Evolutionary conservation across 2,329 filamentous ascomycete genomes (phyloP), one percentile per base, ranked within the genome.

Genomic region (Basipetospora chlamydospora): DNA sequence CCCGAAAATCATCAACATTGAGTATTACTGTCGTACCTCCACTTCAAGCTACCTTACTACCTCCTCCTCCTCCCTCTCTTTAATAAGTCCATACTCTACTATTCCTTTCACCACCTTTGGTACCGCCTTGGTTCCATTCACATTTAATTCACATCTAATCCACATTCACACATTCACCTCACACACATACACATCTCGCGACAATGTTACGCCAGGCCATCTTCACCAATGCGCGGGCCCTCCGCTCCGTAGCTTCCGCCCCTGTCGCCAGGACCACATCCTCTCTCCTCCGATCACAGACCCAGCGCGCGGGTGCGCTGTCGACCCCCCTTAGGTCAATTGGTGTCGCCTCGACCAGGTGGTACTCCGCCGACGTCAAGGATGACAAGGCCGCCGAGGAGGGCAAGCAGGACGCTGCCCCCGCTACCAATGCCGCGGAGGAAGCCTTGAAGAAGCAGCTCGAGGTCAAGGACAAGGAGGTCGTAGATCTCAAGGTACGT

Each of bases 401-500:
- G 13, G 46, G 41, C 6, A 52, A 54, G 13, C 46, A 41, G 7
- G 53, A 54, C 23, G 39, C 50, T 8, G 59, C 61, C 39, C 51
- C 56, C 26, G 49, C 48, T 48, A 36, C 47, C 45, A 37, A 26
- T 22, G 22, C 20, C 15, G 39, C 50, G 8, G 59, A 61, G 39
- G 52, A 21, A 11, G 57, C 28, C 49, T 50, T 70, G 38, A 67
- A 66, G 57, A 69, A 68, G 51, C 55, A 61, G 42, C 52, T 70
- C 32, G 66, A 70, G 51, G 51, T 61, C 44, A 70, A 70, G 55
- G 61, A 67, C 22, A 59, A 61, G 44, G 66, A 70, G 49, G 61
- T 56, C 34, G 55, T 81, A 43, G 86, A 95, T 33, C 71, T 92
- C 60, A 96, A 95, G 77, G 88, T 94, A 49, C 32, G 67, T 54